Base-by-base conservation (phyloP, 2,329 filamentous ascomycete species). In the Beauveria scarabaeidicola region DNA sequence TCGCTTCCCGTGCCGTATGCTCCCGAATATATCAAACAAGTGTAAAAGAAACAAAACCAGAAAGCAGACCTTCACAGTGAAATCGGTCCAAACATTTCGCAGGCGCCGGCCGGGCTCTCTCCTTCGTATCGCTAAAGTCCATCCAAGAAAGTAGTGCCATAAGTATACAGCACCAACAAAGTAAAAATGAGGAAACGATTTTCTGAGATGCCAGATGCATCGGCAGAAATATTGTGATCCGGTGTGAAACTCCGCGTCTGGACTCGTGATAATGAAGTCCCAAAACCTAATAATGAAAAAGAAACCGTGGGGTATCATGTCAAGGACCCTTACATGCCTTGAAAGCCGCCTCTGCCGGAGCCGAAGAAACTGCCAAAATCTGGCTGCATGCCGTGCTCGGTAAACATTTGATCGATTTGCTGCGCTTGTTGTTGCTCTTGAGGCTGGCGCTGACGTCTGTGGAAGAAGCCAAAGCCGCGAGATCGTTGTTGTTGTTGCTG, bases 371-470 rank as follows among this genome's bases (percentile, higher is more conserved):
- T 73, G 54, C 74, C 74, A 74, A 76, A 80, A 61, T 79, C 75
- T 36, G 74, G 70, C 62, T 74, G 72, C 69, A 77, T 77, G 61
- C 71, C 74, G 62, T 77, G 73, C 59, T 77, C 73, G 58, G 75
- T 75, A 69, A 81, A 75, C 69, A 81, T 77, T 41, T 80, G 78
- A 58, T 80, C 77, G 63, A 80, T 78, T 41, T 78, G 73, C 61
- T 70, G 68, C 63, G 73, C 73, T 61, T 70, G 68, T 44, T 69
- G 69, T 32, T 68, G 65, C 21, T 62, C 53, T 38, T 61, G 58
- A 7, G 67, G 64, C 21, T 61, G 58, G 15, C 68, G 64, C 40
- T 47, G 27, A 3, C 60, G 56, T 43, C 66, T 64, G 54, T 67
- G 64, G 46, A 65, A 63, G 19, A 67, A 67, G 15, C 68, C 65